Percentiles rank a stretch among this genome's conserved stretches.
phyloP scores from a whole-genome alignment of 1,284 basidiomycete species.

The Tylopilus orsonianus region DNA sequence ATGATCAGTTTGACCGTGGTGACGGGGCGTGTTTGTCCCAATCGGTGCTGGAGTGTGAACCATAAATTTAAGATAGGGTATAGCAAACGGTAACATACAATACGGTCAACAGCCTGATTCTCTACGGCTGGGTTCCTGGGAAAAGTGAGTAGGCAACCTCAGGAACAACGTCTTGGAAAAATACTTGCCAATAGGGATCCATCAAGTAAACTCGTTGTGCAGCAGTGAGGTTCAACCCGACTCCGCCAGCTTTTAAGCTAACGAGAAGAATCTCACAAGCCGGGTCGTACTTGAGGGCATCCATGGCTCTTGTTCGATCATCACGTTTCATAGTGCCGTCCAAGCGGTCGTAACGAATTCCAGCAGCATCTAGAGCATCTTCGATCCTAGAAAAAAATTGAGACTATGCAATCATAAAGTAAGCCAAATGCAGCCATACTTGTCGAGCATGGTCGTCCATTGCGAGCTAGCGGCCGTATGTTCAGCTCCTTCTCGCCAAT shows the following conservation, averaged over 20 bases:
- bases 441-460: slow-evolving; percentile 96
- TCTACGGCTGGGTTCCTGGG: slow-evolving; percentile 94
- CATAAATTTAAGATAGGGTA: slow-evolving; percentile 7
- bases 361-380: slow-evolving; percentile 80
- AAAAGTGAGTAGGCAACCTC: slow-evolving; percentile 6
- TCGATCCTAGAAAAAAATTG: slow-evolving; percentile 59
- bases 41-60: slow-evolving; percentile 64
- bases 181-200: slow-evolving; percentile 87
- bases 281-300: slow-evolving; percentile 82
- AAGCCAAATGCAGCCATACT: slow-evolving; percentile 46
- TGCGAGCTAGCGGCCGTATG: slow-evolving; percentile 63
- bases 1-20: slow-evolving; percentile 92
- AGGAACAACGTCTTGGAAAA: not conserved
- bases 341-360: slow-evolving; percentile 85
- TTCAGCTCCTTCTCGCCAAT: slow-evolving; percentile 20
- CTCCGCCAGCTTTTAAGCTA: slow-evolving; percentile 94
- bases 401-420: slow-evolving; percentile 10
- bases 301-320: slow-evolving; percentile 87
- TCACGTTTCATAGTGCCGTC: slow-evolving; percentile 98
- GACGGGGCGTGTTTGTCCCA: slow-evolving; percentile 91
- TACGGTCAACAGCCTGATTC: slow-evolving; percentile 93
- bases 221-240: slow-evolving; percentile 92
- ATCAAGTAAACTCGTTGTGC: slow-evolving; percentile 91
- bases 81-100: slow-evolving; percentile 43
- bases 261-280: slow-evolving; percentile 90